phyloP scores from a whole-genome alignment of 108 stramenopile genomes.

The Skeletonema costatum region DNA sequence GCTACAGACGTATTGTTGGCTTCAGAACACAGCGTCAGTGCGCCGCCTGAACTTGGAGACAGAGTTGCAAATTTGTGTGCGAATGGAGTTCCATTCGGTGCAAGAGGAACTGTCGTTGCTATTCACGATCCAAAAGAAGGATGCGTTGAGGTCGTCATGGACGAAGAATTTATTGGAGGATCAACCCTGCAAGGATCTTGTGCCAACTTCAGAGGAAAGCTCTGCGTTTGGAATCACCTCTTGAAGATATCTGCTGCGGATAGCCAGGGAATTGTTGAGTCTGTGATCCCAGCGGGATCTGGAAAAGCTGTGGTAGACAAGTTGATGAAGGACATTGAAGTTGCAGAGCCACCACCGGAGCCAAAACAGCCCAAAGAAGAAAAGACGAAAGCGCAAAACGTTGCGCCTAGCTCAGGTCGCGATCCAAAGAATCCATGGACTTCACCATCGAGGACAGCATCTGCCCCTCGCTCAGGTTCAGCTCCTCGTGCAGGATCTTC shows the following conservation, averaged over 20 bases:
- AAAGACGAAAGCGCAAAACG: not conserved
- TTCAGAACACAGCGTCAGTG: conserved; percentile 68
- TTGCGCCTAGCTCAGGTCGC: conserved; percentile 14
- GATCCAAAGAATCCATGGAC: conserved; percentile 26
- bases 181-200: conserved; percentile 92
- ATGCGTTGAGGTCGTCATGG: conserved; percentile 98
- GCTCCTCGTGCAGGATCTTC: conserved; percentile 46
- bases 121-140: conserved; percentile 86
- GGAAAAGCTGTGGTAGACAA: conserved; percentile 69
- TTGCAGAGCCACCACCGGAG: conserved; percentile 16
- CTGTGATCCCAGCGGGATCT: conserved; percentile 65
- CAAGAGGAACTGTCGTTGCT: conserved; percentile 95
- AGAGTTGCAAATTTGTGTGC: conserved; percentile 93
- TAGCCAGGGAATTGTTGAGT: conserved; percentile 71
- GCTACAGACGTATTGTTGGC: conserved; percentile 80
- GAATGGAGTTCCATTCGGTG: conserved; percentile 94
- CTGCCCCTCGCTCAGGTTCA: conserved; percentile 32
- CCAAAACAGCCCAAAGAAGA: conserved; percentile 9
- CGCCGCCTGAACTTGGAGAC: conserved; percentile 90
- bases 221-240: conserved; percentile 91
- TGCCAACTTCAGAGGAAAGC: conserved; percentile 93
- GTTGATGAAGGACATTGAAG: conserved; percentile 59
- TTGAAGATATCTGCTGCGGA: conserved; percentile 77
- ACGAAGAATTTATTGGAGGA: conserved; percentile 98
- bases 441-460: conserved; percentile 24